A percentile compares a stretch with the other conserved stretches of the same genome.
Conservation (phyloP, 2,329 filamentous ascomycete species). For the Aureobasidium sp. region DNA sequence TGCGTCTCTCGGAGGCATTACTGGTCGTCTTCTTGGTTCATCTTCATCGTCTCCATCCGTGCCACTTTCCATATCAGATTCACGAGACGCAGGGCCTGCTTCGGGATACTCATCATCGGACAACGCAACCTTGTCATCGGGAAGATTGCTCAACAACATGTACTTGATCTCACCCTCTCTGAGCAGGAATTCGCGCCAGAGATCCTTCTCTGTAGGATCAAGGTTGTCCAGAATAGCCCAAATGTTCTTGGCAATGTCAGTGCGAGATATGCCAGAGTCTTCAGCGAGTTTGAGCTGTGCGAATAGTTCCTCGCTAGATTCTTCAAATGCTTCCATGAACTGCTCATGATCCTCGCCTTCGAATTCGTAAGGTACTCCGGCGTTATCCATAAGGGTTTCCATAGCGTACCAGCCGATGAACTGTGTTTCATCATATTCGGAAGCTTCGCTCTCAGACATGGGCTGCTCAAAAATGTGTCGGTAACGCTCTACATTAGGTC, state of each 20-base stretch:
- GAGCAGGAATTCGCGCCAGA: constrained; percentile 1
- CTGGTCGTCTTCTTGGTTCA: background rate
- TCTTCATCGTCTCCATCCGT: background rate
- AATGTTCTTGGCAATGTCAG: background rate
- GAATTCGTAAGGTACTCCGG: constrained; percentile 14
- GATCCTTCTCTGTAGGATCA: background rate
- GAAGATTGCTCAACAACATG: background rate
- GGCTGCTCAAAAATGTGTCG: background rate
- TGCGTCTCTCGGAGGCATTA: constrained; percentile 6
- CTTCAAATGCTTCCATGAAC: background rate
- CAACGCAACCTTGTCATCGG: background rate
- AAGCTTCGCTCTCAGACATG: background rate
- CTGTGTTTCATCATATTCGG: background rate
- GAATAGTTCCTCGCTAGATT: constrained; percentile 7
- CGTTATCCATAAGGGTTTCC: constrained; percentile 19
- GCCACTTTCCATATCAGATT: background rate
- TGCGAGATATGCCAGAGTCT: background rate
- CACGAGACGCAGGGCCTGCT: background rate
- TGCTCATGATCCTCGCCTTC: constrained; percentile 1
- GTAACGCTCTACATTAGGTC: constrained; percentile 13
- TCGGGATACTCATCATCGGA: background rate
- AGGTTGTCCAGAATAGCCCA: constrained; percentile 1
- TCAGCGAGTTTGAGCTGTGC: constrained; percentile 8
- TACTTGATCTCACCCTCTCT: background rate
- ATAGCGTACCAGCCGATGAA: constrained; percentile 21